Evolutionary conservation across 2,329 filamentous ascomycete species (phyloP), one percentile per base, ranked within the genome.

Genomic region (Neurospora crassa): DNA sequence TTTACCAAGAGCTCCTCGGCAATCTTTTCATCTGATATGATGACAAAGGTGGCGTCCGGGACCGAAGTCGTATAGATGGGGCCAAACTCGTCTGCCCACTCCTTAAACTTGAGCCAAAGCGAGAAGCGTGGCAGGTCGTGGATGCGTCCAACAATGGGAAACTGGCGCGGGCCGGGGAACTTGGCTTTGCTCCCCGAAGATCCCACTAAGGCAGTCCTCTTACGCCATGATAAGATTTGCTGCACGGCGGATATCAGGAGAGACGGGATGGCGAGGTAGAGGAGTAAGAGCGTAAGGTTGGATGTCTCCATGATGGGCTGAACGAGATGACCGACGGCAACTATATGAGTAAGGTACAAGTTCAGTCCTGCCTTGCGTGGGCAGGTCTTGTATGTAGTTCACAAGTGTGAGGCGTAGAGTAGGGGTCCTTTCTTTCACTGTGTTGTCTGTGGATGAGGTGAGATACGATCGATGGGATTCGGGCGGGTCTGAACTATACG

Each of bases 61-160:
- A 80, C 80, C 67, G 78, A 80, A 5, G 81, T 83, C 75, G 83
- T 78, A 75, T 82, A 84, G 72, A 84, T 83, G 2, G 82, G 82
- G 0, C 83, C 83, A 68, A 81, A 79, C 20, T 77, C 77, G 69
- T 83, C 79, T 14, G 81, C 81, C 83, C 82, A 84, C 73, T 84
- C 82, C 74, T 83, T 82, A 76, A 86, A 85, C 78, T 85, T 86
- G 74, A 84, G 80, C 84, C 84, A 86, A 76, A 85, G 78, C 29
- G 78, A 78, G 71, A 84, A 82, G 59, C 82, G 80, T 10, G 84
- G 82, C 1, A 86, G 74, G 72, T 86, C 84, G 73, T 85, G 84
- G 16, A 86, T 80, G 68, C 84, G 81, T 40, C 84, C 84, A 20
- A 86, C 78, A 29, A 86, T 76, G 47, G 84, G 84, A 70, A 82